These are phyloP conservation scores for Agaricus subrufescens DNA, from an alignment of 768 basidiomycete genomes.

Conservation along the genomic window DNA sequence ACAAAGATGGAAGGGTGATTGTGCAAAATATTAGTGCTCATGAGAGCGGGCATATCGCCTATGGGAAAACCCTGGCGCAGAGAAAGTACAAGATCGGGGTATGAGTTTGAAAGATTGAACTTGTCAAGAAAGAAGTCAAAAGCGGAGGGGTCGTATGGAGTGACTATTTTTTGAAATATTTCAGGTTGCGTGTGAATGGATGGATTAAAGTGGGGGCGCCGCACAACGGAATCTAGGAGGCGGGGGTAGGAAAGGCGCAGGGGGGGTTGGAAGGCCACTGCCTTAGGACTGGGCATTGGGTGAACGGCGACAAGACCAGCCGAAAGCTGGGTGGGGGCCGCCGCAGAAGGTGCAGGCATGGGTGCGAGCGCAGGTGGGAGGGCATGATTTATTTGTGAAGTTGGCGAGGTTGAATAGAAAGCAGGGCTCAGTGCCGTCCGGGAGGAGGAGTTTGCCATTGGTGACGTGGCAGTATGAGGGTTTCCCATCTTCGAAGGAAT, in stretches of 20 bases:
- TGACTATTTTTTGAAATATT: conserved; percentile 20
- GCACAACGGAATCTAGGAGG: conserved; percentile 14
- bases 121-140: conserved; percentile 19
- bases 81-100: conserved; percentile 25
- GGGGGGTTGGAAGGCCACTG: background rate
- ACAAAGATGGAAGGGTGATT: conserved; percentile 15
- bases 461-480: no score
- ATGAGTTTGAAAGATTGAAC: conserved; percentile 1
- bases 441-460: background rate
- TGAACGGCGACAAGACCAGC: conserved; percentile 17
- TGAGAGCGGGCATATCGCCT: conserved; percentile 23
- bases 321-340: conserved; percentile 19
- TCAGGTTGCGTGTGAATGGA: conserved; percentile 5
- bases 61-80: conserved; percentile 28
- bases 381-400: background rate
- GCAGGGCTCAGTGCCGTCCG: background rate
- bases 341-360: conserved; percentile 23
- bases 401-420: background rate
- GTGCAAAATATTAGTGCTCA: conserved; percentile 14
- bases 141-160: conserved; percentile 25
- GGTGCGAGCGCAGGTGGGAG: background rate
- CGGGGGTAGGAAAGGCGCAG: conserved; percentile 15
- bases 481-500: no score
- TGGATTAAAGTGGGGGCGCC: conserved; percentile 11
- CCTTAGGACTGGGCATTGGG: background rate